These are phyloP conservation scores for Boletus sensibilis DNA, from an alignment of 768 basidiomycete genomes.

Conservation along the genomic window DNA sequence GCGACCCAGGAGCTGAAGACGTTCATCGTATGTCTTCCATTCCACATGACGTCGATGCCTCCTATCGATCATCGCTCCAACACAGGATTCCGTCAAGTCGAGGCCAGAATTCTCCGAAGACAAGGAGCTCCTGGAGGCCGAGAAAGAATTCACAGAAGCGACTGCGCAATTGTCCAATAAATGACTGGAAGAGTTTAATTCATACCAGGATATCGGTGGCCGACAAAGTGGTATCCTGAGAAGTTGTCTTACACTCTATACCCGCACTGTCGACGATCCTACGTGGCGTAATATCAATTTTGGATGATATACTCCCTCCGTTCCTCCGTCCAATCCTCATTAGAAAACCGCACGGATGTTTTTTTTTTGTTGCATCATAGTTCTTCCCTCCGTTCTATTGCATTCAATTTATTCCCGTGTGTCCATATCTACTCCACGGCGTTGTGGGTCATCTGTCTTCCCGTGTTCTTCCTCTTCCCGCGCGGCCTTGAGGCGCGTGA, in stretches of 20 bases:
- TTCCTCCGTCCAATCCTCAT: constrained; percentile 11
- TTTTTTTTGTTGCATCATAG: constrained; percentile 7
- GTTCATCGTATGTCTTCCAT: constrained; percentile 58
- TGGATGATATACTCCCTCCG: background rate
- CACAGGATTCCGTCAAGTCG: constrained; percentile 30
- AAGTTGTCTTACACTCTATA: constrained; percentile 15
- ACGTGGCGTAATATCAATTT: background rate
- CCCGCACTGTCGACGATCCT: constrained; percentile 18
- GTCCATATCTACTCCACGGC: constrained; percentile 17
- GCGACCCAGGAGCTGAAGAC: constrained; percentile 62
- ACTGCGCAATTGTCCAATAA: constrained; percentile 37
- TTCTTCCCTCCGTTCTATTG: constrained; percentile 4
- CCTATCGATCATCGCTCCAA: constrained; percentile 10
- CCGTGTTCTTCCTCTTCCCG: constrained; percentile 26
- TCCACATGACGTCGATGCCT: constrained; percentile 17
- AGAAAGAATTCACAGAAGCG: constrained; percentile 54
- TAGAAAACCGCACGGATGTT: constrained; percentile 22
- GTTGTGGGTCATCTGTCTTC: constrained; percentile 8
- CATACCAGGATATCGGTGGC: constrained; percentile 18
- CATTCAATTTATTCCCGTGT: constrained; percentile 18
- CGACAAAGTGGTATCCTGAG: constrained; percentile 17
- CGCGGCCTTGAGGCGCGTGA: constrained; percentile 58
- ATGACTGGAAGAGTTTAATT: constrained; percentile 11
- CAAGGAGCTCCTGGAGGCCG: constrained; percentile 52
- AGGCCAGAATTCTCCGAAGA: constrained; percentile 33